A percentile compares a stretch with the other conserved stretches of the same genome.
These are phyloP conservation scores for Kodamaea alishanica DNA, from an alignment of 1,139 yeast genomes.

Conservation along the genomic window DNA sequence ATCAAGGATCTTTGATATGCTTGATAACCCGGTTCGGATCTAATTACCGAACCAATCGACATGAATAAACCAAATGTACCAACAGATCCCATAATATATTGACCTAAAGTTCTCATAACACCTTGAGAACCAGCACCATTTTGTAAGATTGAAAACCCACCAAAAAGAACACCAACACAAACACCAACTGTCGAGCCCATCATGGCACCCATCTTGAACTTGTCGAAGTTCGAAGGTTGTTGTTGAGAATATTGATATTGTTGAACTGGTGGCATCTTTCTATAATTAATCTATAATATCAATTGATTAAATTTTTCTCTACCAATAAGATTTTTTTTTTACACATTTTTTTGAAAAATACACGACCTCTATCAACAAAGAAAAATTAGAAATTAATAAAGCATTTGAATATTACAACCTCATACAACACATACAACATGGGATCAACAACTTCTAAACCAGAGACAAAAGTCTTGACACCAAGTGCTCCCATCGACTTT, in stretches of 20 bases:
- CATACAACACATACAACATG: too few species aligned
- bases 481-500: constrained; percentile 73
- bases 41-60: constrained; percentile 91
- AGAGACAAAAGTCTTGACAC: constrained; percentile 63
- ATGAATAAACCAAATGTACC: constrained; percentile 95
- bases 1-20: constrained; percentile 40
- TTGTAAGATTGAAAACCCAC: constrained; percentile 86
- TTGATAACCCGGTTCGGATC: constrained; percentile 61
- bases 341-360: constrained; percentile 1
- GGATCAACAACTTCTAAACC: constrained; percentile 58
- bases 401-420: background rate
- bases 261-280: constrained; percentile 80
- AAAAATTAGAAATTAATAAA: too few species aligned
- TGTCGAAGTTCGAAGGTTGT: constrained; percentile 87
- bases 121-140: constrained; percentile 99
- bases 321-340: constrained; percentile 8
- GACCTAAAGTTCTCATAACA: constrained; percentile 92
- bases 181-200: constrained; percentile 98
- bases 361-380: constrained; percentile 7
- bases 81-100: constrained; percentile 93
- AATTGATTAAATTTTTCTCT: constrained; percentile 5
- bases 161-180: constrained; percentile 91
- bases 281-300: background rate
- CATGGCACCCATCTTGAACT: constrained; percentile 95
- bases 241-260: constrained; percentile 69